Percentiles rank a stretch among this genome's conserved stretches.
Evolutionary conservation across 1,284 basidiomycete species (phyloP).

Genomic region (Somion occarium): DNA sequence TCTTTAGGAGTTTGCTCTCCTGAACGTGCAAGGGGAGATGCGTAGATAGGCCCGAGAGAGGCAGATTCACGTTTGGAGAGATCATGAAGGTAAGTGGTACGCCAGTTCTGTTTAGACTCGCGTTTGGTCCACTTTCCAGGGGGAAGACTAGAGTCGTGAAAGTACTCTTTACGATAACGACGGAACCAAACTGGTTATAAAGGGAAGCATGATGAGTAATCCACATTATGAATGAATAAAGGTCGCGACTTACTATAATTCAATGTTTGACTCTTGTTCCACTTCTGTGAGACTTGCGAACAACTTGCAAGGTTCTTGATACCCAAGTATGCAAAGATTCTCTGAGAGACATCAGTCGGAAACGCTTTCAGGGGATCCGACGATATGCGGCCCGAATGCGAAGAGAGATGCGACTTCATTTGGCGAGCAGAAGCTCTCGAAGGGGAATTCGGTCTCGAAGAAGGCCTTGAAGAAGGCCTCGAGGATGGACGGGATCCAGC

Average conservation of each 20-base stretch:
- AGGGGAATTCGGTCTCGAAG: constrained; percentile 57
- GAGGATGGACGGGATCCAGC: constrained; percentile 37
- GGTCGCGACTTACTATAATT: constrained; percentile 69
- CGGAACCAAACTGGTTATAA: constrained; percentile 86
- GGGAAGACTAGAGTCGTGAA: constrained; percentile 70
- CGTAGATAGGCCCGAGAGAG: constrained; percentile 31
- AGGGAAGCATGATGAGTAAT: not conserved
- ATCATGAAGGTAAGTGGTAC: constrained; percentile 51
- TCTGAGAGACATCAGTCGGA: constrained; percentile 76
- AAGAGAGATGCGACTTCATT: constrained; percentile 32
- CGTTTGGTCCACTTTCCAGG: constrained; percentile 82
- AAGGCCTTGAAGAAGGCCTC: constrained; percentile 36
- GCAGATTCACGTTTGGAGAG: constrained; percentile 39
- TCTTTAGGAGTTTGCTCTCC: constrained; percentile 80
- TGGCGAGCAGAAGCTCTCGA: constrained; percentile 45
- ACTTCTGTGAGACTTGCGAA: constrained; percentile 77
- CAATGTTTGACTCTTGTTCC: constrained; percentile 81
- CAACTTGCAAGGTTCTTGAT: constrained; percentile 70
- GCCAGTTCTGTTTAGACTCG: constrained; percentile 83
- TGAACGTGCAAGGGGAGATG: constrained; percentile 38
- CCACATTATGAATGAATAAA: not conserved
- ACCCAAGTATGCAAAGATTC: constrained; percentile 66
- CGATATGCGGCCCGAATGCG: constrained; percentile 21
- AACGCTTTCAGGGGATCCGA: constrained; percentile 65
- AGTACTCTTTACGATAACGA: constrained; percentile 75